These are phyloP conservation scores for Botrytis squamosa DNA, from an alignment of 2,329 filamentous ascomycete species.

Conservation along the genomic window DNA sequence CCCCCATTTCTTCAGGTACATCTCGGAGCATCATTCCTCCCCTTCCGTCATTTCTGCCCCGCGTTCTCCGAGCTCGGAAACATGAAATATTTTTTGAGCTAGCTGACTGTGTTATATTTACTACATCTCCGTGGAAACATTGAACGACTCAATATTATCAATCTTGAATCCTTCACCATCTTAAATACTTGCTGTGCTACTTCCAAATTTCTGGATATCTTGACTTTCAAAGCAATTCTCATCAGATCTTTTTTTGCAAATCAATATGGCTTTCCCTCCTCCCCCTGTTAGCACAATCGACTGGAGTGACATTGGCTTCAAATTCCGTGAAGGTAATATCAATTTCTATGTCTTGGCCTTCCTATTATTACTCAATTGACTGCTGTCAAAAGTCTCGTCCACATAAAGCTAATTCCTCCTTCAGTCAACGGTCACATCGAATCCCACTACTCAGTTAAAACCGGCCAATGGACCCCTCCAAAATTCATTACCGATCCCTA, in stretches of 20 bases:
- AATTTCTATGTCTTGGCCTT: not conserved
- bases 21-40: constrained; percentile 12
- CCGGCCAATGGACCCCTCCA: constrained; percentile 74
- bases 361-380: not conserved
- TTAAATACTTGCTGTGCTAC: not conserved
- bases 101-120: constrained; percentile 2
- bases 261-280: constrained; percentile 63
- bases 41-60: constrained; percentile 14
- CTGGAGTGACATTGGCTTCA: constrained; percentile 92
- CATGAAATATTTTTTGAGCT: constrained; percentile 8
- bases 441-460: constrained; percentile 73
- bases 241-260: constrained; percentile 10
- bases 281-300: constrained; percentile 78
- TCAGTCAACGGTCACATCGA: constrained; percentile 92
- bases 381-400: not conserved
- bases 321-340: constrained; percentile 75
- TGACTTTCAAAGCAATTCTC: not conserved
- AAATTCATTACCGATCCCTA: constrained; percentile 79
- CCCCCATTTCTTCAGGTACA: not conserved
- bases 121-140: not conserved
- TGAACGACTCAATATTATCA: not conserved
- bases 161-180: not conserved
- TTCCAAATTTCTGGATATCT: not conserved
- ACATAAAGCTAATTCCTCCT: constrained; percentile 3
- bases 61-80: constrained; percentile 21